A percentile compares a stretch with the other conserved stretches of the same genome.
These are phyloP conservation scores for Saccharomyces pastorianus DNA, from an alignment of 1,139 yeast genomes.

Conservation along the genomic window DNA sequence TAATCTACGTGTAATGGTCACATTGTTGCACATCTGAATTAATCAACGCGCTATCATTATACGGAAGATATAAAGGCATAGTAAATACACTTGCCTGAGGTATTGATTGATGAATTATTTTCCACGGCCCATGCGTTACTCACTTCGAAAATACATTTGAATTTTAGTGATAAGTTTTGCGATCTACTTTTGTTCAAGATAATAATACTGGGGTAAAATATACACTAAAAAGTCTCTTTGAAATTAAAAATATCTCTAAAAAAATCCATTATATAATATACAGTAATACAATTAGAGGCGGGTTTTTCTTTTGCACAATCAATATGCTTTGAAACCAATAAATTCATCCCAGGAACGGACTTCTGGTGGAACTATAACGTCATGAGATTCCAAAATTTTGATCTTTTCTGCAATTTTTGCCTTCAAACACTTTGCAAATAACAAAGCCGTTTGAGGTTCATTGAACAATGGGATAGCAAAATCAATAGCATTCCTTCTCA, in stretches of 20 bases:
- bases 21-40: neutral
- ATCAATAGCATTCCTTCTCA: constrained; percentile 98
- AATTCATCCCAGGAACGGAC: constrained; percentile 95
- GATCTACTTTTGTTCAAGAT: neutral
- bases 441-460: constrained; percentile 85
- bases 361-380: constrained; percentile 65
- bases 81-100: neutral
- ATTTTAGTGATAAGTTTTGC: neutral
- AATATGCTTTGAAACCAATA: constrained; percentile 72
- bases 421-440: constrained; percentile 79
- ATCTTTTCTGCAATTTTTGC: constrained; percentile 57
- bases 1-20: neutral
- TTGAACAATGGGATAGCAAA: constrained; percentile 93
- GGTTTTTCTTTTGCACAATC: neutral
- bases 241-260: neutral
- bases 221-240: neutral
- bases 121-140: neutral
- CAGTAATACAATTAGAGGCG: neutral
- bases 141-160: neutral
- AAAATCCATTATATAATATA: neutral
- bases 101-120: neutral
- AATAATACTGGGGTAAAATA: neutral
- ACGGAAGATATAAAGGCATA: neutral
- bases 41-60: neutral
- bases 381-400: constrained; percentile 32